A percentile compares a stretch with the other conserved stretches of the same genome.
These are phyloP conservation scores for Nitzschia sp. DNA, from an alignment of 108 stramenopile genomes.

Conservation along the genomic window DNA sequence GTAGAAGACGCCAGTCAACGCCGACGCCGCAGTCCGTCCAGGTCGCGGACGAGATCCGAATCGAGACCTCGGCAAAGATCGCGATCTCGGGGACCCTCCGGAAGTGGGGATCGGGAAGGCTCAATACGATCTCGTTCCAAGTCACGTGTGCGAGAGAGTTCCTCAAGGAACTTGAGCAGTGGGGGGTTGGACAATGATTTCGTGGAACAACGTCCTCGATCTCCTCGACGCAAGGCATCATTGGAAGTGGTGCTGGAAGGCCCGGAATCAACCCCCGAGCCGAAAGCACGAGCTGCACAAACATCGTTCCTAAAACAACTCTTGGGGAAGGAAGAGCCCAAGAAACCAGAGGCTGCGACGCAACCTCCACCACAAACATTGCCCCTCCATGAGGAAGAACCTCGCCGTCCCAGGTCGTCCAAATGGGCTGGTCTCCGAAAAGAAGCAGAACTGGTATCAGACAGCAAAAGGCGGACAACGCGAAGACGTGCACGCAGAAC, in stretches of 20 bases:
- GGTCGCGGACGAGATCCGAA: conserved; percentile 3
- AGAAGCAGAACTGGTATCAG: neutral
- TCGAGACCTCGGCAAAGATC: conserved; percentile 7
- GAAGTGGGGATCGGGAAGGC: neutral
- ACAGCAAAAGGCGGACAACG: too few relatives aligned
- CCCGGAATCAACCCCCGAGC: too few relatives aligned
- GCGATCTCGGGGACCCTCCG: conserved; percentile 1
- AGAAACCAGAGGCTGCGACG: neutral
- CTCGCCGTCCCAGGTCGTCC: neutral
- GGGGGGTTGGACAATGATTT: neutral
- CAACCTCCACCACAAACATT: neutral
- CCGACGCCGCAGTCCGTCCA: conserved; percentile 17
- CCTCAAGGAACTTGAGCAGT: neutral
- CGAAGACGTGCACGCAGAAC: too few relatives aligned
- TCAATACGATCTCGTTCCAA: conserved; percentile 6
- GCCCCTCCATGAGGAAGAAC: neutral
- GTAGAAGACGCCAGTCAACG: neutral
- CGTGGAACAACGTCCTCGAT: too few relatives aligned
- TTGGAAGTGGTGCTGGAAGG: too few relatives aligned
- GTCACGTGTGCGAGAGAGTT: conserved; percentile 1
- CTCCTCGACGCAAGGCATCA: too few relatives aligned
- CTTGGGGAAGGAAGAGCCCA: neutral
- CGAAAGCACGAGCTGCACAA: neutral
- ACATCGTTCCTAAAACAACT: neutral
- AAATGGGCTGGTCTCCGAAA: neutral